phyloP scores from a whole-genome alignment of 495 filamentous ascomycete genomes.

The Xylaria acuta region DNA sequence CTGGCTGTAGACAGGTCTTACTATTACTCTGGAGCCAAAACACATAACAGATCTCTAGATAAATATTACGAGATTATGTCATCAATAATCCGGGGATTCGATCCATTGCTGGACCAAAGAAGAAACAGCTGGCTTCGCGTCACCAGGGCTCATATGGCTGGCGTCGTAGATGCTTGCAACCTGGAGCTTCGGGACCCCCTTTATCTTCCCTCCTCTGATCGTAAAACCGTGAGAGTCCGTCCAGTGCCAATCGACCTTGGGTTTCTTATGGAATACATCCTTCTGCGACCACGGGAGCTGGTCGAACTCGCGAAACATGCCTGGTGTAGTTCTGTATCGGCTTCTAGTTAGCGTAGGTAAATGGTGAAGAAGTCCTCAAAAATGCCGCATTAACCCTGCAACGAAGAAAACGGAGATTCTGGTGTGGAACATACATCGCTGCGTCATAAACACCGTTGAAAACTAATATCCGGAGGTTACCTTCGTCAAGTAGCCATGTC shows the following conservation, averaged over 20 bases:
- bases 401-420: not conserved
- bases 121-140: constrained; percentile 20
- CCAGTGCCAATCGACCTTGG: constrained; percentile 13
- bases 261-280: not conserved
- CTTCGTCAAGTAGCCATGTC: constrained; percentile 15
- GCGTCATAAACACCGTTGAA: constrained; percentile 22
- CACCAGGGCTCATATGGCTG: constrained; percentile 20
- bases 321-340: constrained; percentile 6
- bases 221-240: not conserved
- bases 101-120: constrained; percentile 20
- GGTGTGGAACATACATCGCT: constrained; percentile 1
- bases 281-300: constrained; percentile 9
- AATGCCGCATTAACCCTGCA: not conserved
- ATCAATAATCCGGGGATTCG: not conserved
- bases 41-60: too few relatives aligned
- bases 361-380: not conserved
- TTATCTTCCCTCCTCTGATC: constrained; percentile 13
- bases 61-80: not conserved
- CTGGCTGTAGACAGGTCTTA: too few relatives aligned
- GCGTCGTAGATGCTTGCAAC: constrained; percentile 20
- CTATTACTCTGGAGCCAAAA: too few relatives aligned
- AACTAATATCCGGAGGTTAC: constrained; percentile 2
- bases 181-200: constrained; percentile 2
- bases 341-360: not conserved
- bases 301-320: constrained; percentile 24